Percentiles rank a stretch among this genome's conserved stretches.
Conservation (phyloP, 192 early-diverging fungal genomes). For the Backusella parvicylindrica region DNA sequence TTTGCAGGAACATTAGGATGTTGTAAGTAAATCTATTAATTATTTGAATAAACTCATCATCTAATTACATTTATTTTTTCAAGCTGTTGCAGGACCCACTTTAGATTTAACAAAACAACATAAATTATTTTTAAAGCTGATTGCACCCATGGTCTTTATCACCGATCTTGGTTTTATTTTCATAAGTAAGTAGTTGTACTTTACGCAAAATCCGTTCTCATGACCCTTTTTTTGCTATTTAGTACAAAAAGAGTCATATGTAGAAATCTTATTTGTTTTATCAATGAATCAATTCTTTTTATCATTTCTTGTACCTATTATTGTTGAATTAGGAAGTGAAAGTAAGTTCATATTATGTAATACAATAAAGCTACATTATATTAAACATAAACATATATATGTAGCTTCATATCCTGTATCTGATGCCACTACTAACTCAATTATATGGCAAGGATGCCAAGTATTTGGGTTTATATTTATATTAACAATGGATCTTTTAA, state of each 20-base stretch:
- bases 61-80: neutral
- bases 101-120: constrained; percentile 33
- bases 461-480: constrained; percentile 28
- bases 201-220: neutral
- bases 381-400: neutral
- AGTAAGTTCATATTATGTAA: constrained; percentile 12
- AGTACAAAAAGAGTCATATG: constrained; percentile 27
- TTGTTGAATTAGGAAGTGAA: constrained; percentile 31
- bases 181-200: constrained; percentile 12
- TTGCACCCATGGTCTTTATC: constrained; percentile 27
- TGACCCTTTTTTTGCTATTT: neutral
- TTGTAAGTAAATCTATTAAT: constrained; percentile 12
- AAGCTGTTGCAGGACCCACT: constrained; percentile 30
- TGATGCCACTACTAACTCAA: constrained; percentile 26
- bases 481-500: constrained; percentile 22
- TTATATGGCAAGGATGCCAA: constrained; percentile 35
- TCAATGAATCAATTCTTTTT: constrained; percentile 37
- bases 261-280: constrained; percentile 25
- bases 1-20: constrained; percentile 34
- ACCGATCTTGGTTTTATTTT: constrained; percentile 28
- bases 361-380: neutral
- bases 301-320: constrained; percentile 29
- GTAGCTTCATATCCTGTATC: constrained; percentile 31
- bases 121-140: constrained; percentile 22
- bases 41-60: neutral